A percentile compares a stretch with the other conserved stretches of the same genome.
phyloP scores from a whole-genome alignment of 78 protist genomes.

The Dictyostelium brefeldianum region DNA sequence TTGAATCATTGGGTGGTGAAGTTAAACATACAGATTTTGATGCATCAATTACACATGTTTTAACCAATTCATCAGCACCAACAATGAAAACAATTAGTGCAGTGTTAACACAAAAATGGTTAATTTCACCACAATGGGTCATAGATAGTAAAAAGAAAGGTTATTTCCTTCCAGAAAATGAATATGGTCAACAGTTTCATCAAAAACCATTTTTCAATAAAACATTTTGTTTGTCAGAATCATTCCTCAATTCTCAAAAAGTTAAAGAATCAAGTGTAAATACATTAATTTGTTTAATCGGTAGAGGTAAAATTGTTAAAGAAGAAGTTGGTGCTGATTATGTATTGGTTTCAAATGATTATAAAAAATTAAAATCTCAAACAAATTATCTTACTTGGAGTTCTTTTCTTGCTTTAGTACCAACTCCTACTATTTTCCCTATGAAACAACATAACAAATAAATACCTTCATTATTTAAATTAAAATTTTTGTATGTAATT shows the following conservation, averaged over 20 bases:
- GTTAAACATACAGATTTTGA: slow-evolving; percentile 31
- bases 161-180: neutral
- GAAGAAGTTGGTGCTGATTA: slow-evolving; percentile 25
- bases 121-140: slow-evolving; percentile 44
- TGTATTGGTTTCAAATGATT: slow-evolving; percentile 42
- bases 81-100: slow-evolving; percentile 59
- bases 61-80: neutral
- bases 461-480: too few species aligned
- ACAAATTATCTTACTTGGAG: slow-evolving; percentile 18
- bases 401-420: neutral
- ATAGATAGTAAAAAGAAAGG: slow-evolving; percentile 10
- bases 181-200: slow-evolving; percentile 4
- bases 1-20: slow-evolving; percentile 15
- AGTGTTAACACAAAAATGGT: slow-evolving; percentile 38
- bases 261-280: neutral
- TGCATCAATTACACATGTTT: slow-evolving; percentile 47
- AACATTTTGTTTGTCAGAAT: neutral
- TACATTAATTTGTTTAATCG: slow-evolving; percentile 10
- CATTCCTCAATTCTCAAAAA: neutral
- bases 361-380: neutral
- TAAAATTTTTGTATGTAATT: too few species aligned
- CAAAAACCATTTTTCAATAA: slow-evolving; percentile 12
- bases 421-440: neutral
- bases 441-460: too few species aligned
- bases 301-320: slow-evolving; percentile 28